These are phyloP conservation scores for Pyrus hybrid DNA, from an alignment of 331 rosid genomes.

Conservation along the genomic window DNA sequence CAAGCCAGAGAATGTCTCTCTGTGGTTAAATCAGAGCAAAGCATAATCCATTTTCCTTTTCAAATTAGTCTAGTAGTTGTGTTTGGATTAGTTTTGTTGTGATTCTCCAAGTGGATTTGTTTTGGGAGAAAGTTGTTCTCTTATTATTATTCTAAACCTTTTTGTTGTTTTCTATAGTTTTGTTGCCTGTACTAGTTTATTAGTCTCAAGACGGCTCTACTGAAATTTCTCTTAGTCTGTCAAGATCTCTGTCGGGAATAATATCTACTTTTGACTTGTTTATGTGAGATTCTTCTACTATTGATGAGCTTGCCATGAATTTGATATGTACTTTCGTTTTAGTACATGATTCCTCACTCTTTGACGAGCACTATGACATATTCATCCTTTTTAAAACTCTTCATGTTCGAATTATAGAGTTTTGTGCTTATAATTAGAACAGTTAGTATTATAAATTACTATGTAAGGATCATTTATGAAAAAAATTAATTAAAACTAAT, in stretches of 20 bases:
- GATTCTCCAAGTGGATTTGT: neutral
- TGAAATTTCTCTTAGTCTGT: too few species aligned
- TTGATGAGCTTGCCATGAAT: too few species aligned
- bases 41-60: neutral
- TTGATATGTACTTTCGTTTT: too few species aligned
- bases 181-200: neutral
- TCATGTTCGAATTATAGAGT: too few species aligned
- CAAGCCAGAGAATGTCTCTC: slow-evolving; percentile 41
- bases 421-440: too few species aligned
- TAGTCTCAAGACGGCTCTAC: neutral
- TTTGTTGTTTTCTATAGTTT: neutral
- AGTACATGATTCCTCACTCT: too few species aligned
- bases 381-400: too few species aligned
- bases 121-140: neutral
- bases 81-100: neutral
- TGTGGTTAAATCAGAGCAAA: slow-evolving; percentile 31
- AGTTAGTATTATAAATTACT: too few species aligned
- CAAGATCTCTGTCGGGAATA: too few species aligned
- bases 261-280: neutral
- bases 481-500: too few species aligned
- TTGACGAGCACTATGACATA: too few species aligned
- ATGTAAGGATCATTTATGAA: too few species aligned
- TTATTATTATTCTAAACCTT: neutral
- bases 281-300: neutral
- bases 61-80: neutral